Percentiles rank a stretch among this genome's conserved stretches.
These are phyloP conservation scores for Botrytis cinerea DNA, from an alignment of 2,329 filamentous ascomycete genomes.

Conservation along the genomic window DNA sequence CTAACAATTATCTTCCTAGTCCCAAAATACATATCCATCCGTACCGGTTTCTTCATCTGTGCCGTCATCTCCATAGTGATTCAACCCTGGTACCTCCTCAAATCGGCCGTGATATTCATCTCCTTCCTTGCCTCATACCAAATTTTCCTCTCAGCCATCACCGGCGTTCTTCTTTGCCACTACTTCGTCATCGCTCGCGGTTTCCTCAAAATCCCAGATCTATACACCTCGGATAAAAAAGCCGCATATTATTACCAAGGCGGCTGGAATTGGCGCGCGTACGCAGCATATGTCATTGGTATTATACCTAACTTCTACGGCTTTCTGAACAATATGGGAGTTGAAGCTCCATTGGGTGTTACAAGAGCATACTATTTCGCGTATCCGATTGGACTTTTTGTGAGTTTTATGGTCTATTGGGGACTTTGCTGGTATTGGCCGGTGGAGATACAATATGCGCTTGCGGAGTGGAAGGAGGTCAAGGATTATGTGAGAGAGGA, in stretches of 20 bases:
- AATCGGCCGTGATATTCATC: constrained; percentile 44
- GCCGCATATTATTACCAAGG: constrained; percentile 42
- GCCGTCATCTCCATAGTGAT: constrained; percentile 43
- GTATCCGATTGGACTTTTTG: constrained; percentile 54
- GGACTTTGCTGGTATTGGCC: constrained; percentile 29
- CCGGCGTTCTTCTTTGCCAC: constrained; percentile 47
- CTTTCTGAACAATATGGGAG: constrained; percentile 47
- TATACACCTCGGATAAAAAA: constrained; percentile 40
- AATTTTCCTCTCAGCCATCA: constrained; percentile 47
- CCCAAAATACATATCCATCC: constrained; percentile 46
- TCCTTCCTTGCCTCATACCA: constrained; percentile 48
- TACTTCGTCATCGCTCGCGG: constrained; percentile 47
- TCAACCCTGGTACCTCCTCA: constrained; percentile 45
- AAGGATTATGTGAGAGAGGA: constrained; percentile 42
- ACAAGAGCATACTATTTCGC: constrained; percentile 58
- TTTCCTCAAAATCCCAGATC: constrained; percentile 42
- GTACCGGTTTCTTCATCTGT: constrained; percentile 46
- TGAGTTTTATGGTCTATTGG: constrained; percentile 43
- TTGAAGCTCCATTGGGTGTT: constrained; percentile 42
- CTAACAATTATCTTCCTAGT: constrained; percentile 21
- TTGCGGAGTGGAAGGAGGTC: constrained; percentile 42
- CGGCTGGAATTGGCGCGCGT: constrained; percentile 44
- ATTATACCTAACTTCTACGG: constrained; percentile 47
- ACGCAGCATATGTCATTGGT: constrained; percentile 43
- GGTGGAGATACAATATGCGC: constrained; percentile 28